phyloP scores from a whole-genome alignment of 192 early-diverging fungal genomes.

The Coemansia sp. region DNA sequence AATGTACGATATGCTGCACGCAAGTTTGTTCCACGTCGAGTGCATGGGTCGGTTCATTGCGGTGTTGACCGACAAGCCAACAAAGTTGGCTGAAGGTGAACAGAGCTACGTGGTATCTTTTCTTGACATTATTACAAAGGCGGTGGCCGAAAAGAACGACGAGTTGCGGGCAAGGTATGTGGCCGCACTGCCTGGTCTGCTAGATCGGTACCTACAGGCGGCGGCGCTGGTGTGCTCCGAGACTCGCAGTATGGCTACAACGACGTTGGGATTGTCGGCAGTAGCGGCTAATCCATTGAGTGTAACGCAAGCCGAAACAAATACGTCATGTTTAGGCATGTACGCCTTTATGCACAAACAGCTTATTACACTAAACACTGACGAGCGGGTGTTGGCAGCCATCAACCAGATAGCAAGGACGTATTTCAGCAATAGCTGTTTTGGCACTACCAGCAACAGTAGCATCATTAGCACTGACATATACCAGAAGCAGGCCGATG shows the following conservation, averaged over 20 bases:
- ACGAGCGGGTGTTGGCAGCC: constrained; percentile 20
- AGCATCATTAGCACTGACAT: constrained; percentile 16
- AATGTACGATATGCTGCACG: constrained; percentile 39
- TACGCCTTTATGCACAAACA: constrained; percentile 25
- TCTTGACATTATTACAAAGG: constrained; percentile 12
- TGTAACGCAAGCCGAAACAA: constrained; percentile 16
- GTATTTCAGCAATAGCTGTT: constrained; percentile 35
- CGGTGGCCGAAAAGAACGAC: constrained; percentile 9
- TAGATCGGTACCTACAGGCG: constrained; percentile 34
- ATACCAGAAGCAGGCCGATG: constrained; percentile 14
- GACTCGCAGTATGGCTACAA: constrained; percentile 27
- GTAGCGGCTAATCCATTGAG: constrained; percentile 31
- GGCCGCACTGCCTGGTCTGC: constrained; percentile 27
- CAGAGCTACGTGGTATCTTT: constrained; percentile 18
- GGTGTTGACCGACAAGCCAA: constrained; percentile 10
- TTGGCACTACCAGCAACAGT: constrained; percentile 27
- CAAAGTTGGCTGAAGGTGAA: constrained; percentile 7
- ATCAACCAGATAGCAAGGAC: constrained; percentile 22
- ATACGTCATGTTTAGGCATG: constrained; percentile 32
- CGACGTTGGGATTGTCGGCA: constrained; percentile 27
- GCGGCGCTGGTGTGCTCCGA: constrained; percentile 38
- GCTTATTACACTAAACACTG: constrained; percentile 7
- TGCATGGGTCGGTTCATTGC: constrained; percentile 22
- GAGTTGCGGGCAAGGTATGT: constrained; percentile 16
- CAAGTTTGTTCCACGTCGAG: constrained; percentile 35